phyloP scores from a whole-genome alignment of 495 filamentous ascomycete genomes.

The Annulohypoxylon stygium region DNA sequence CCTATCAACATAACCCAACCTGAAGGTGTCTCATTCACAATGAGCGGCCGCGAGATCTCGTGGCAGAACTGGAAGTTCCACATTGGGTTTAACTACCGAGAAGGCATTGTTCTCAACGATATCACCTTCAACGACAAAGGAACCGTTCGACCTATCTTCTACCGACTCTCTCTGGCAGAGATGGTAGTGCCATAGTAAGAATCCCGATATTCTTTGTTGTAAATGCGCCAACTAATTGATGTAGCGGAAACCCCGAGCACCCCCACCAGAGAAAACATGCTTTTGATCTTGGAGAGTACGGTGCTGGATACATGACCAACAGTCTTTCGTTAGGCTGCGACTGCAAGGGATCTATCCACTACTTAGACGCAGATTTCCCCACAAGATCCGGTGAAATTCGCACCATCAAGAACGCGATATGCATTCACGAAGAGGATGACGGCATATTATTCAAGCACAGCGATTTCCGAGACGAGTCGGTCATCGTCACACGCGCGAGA shows the following conservation, averaged over 20 bases:
- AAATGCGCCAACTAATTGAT: neutral
- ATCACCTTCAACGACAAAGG: constrained; percentile 93
- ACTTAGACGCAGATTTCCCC: constrained; percentile 85
- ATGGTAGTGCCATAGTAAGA: constrained; percentile 91
- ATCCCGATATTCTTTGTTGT: neutral
- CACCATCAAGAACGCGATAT: constrained; percentile 95
- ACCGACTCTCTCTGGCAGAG: constrained; percentile 91
- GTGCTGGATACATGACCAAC: constrained; percentile 96
- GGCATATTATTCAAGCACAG: constrained; percentile 97
- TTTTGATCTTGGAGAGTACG: constrained; percentile 95
- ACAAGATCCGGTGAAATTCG: constrained; percentile 81
- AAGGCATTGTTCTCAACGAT: constrained; percentile 91
- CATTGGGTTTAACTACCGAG: constrained; percentile 95
- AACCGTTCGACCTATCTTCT: constrained; percentile 83
- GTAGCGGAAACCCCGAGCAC: constrained; percentile 84
- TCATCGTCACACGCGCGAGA: constrained; percentile 86
- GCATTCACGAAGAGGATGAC: constrained; percentile 95
- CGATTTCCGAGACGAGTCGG: constrained; percentile 91
- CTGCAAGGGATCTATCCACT: constrained; percentile 95
- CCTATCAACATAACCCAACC: constrained; percentile 97
- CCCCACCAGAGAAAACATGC: constrained; percentile 96
- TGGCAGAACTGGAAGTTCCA: constrained; percentile 98
- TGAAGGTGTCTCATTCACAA: constrained; percentile 90
- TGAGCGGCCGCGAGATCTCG: constrained; percentile 80
- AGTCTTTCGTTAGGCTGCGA: constrained; percentile 89